Percentiles rank a stretch among this genome's conserved stretches.
Conservation (phyloP, 2,329 filamentous ascomycete genomes). For the Metarhizium robertsii region DNA sequence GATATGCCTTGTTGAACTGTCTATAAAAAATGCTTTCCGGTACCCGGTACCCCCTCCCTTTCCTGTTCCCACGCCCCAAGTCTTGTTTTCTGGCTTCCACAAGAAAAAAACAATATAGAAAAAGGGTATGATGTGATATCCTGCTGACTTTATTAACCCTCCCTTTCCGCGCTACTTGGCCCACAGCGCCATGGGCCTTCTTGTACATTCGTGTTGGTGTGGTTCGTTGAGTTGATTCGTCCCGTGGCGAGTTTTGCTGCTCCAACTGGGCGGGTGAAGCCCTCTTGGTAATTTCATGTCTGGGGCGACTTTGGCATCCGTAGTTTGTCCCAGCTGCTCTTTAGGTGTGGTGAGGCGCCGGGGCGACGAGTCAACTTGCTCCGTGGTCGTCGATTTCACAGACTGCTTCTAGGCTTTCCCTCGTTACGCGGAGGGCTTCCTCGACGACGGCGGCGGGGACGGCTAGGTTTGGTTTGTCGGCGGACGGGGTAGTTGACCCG, state of each 20-base stretch:
- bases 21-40: too few relatives aligned
- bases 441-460: constrained; percentile 51
- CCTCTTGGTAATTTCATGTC: too few relatives aligned
- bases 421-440: constrained; percentile 50
- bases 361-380: constrained; percentile 6
- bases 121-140: too few relatives aligned
- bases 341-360: background rate
- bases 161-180: too few relatives aligned
- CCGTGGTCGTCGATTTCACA: constrained; percentile 26
- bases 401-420: constrained; percentile 47
- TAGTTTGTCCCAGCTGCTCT: background rate
- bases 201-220: background rate
- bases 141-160: too few relatives aligned
- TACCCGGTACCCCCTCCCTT: too few relatives aligned
- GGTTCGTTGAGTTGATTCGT: background rate
- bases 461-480: constrained; percentile 34
- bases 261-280: too few relatives aligned
- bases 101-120: too few relatives aligned
- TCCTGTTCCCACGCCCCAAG: too few relatives aligned
- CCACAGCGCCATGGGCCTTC: background rate
- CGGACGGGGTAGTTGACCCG: constrained; percentile 14
- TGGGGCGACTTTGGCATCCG: background rate
- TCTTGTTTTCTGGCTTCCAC: too few relatives aligned
- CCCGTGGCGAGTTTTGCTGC: background rate
- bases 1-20: too few relatives aligned